These are phyloP conservation scores for Lactarius vividus DNA, from an alignment of 768 basidiomycete genomes.

Conservation along the genomic window DNA sequence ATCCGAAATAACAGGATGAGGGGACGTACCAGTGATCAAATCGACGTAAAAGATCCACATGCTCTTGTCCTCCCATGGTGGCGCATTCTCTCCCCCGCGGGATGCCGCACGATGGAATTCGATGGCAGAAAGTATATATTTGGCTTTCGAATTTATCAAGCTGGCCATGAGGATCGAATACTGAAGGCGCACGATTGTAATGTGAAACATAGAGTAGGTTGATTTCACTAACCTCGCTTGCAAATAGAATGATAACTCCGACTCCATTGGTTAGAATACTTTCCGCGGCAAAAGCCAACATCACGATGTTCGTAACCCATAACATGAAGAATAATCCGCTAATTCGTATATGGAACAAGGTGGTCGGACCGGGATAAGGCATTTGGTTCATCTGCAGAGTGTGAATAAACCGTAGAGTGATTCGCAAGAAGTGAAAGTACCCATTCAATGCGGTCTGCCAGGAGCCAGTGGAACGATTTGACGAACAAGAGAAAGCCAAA, in stretches of 20 bases:
- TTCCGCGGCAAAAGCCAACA: conserved; percentile 80
- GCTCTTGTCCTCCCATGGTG: conserved; percentile 97
- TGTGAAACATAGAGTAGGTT: conserved; percentile 7
- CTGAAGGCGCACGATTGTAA: conserved; percentile 41
- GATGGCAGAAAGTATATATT: conserved; percentile 77
- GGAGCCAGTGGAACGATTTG: conserved; percentile 98
- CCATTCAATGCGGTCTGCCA: conserved; percentile 94
- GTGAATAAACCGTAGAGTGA: conserved; percentile 8
- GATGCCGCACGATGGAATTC: conserved; percentile 78
- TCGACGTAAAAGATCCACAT: conserved; percentile 97
- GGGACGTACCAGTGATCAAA: conserved; percentile 71
- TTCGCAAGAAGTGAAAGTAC: conserved; percentile 44
- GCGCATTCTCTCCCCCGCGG: conserved; percentile 78
- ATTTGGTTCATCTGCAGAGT: conserved; percentile 88
- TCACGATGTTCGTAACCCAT: conserved; percentile 67
- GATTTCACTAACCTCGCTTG: conserved; percentile 71
- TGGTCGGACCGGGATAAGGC: conserved; percentile 79
- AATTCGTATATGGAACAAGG: conserved; percentile 85
- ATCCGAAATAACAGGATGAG: conserved; percentile 7
- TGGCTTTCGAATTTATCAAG: conserved; percentile 70
- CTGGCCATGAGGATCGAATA: conserved; percentile 88
- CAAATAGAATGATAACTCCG: conserved; percentile 92
- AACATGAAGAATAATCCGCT: conserved; percentile 69
- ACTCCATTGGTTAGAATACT: conserved; percentile 76
- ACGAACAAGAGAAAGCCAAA: conserved; percentile 93